phyloP scores from a whole-genome alignment of 164 flowering plant genomes.

The Cinnamomum micranthum region DNA sequence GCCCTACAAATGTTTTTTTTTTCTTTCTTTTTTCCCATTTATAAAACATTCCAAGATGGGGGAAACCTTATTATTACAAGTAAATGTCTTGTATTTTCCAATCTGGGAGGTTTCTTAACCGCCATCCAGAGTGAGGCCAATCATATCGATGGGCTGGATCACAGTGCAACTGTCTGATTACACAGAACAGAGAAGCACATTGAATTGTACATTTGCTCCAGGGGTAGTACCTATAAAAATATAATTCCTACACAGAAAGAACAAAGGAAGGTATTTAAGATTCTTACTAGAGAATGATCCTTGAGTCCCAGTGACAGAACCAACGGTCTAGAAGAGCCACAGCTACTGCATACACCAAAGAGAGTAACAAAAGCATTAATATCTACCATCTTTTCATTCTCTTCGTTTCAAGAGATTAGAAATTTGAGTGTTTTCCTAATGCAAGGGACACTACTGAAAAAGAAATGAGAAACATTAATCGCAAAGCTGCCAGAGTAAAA shows the following conservation, averaged over 20 bases:
- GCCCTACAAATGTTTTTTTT: background rate
- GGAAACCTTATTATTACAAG: background rate
- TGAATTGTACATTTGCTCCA: background rate
- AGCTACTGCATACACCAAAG: slow-evolving; percentile 38
- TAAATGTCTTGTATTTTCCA: background rate
- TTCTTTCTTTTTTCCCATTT: too few relatives aligned
- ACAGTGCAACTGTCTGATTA: background rate
- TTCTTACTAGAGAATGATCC: slow-evolving; percentile 72
- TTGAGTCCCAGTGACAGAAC: slow-evolving; percentile 86
- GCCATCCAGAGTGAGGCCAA: background rate
- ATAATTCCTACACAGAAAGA: background rate
- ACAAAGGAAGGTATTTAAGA: background rate
- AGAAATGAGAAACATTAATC: background rate
- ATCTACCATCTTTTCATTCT: background rate
- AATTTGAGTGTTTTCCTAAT: background rate
- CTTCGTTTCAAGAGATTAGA: background rate
- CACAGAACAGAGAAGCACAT: background rate
- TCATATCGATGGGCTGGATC: background rate
- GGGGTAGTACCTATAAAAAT: background rate
- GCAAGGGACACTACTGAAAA: background rate
- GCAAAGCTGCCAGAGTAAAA: too few relatives aligned
- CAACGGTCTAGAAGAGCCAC: slow-evolving; percentile 58
- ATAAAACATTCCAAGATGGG: background rate
- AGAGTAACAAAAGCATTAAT: background rate
- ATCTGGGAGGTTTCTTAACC: background rate